Percentiles rank a stretch among this genome's conserved stretches.
Evolutionary conservation across 768 basidiomycete genomes (phyloP).

Genomic region (Punctularia strigosozonata): DNA sequence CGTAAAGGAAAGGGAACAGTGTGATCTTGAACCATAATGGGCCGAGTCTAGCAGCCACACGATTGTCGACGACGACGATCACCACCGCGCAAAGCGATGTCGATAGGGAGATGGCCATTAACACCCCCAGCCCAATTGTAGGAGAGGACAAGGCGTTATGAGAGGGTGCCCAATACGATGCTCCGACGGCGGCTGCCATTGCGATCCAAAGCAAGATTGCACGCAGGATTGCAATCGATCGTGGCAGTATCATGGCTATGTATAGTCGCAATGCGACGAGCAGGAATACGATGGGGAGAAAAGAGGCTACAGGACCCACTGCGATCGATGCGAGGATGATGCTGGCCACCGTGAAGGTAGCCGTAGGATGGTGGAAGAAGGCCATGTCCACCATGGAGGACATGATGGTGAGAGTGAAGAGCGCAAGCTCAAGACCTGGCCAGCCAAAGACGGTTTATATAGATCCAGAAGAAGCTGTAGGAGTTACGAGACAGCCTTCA

Average conservation of each 20-base stretch:
- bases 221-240: constrained; percentile 3
- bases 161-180: constrained; percentile 17
- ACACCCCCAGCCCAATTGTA: constrained; percentile 31
- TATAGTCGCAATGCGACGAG: constrained; percentile 16
- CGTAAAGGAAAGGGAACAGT: constrained; percentile 64
- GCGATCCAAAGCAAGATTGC: constrained; percentile 9
- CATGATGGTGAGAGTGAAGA: constrained; percentile 3
- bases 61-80: constrained; percentile 27
- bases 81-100: constrained; percentile 27
- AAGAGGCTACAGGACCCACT: constrained; percentile 17
- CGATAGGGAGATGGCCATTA: constrained; percentile 28
- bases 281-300: constrained; percentile 17
- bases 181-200: constrained; percentile 14
- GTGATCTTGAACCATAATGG: constrained; percentile 32
- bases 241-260: constrained; percentile 5
- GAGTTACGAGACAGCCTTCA: too few relatives aligned
- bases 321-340: constrained; percentile 12
- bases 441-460: too few relatives aligned
- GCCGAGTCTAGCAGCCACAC: constrained; percentile 17
- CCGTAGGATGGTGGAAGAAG: constrained; percentile 2
- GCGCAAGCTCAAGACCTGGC: too few relatives aligned
- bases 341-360: constrained; percentile 3
- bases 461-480: too few relatives aligned
- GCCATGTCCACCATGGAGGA: constrained; percentile 2
- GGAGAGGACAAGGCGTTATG: constrained; percentile 43